Evolutionary conservation across 805 yeast species (phyloP), one percentile per base, ranked within the genome.

Genomic region (Saccharomycopsis capsularis): DNA sequence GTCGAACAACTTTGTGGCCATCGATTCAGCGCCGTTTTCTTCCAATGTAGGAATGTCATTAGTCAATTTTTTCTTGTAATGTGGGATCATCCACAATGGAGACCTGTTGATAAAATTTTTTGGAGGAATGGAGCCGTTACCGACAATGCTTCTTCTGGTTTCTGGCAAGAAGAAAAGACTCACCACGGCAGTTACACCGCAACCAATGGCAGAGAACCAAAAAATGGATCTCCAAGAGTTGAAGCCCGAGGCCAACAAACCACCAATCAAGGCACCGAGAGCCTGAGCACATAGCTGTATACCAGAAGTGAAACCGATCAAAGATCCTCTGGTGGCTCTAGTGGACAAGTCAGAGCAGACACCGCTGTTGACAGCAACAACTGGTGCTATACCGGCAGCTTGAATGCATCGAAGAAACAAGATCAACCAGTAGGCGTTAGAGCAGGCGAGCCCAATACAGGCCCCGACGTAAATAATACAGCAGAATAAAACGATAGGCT

Each of bases 211-310:
- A 45, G 85, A 63, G 54, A 88, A 85, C 79, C 87, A 79, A 57
- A 85, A 84, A n/a, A 82, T 75, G 0, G 88, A 78, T 56, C 90
- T 70, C 95, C 96, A 88, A 18, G 78, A 70, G 2, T 68, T 59
- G 21, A 69, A 55, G 0, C 63, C 66, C 6, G 74, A 74, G 50
- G 68, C 85, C 60, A 76, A 57, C 1, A 67, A 65, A 3, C 80
- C 71, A 5, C 82, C 81, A 21, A 87, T 66, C n/a, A 89, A 65
- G 0, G 95, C 87, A 9, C 95, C 91, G 54, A 87, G 70, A 2
- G 87, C 88, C 57, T 81, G 82, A 1, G 95, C 95, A 5, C 84
- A 56, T 29, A 84, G 70, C 16, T 81, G 78, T 39, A 81, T 67
- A 0, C 95, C 91, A 16, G 77, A 61, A 1, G 78, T 76, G 16